Percentiles rank a stretch among this genome's conserved stretches.
Conservation (phyloP, 345 rosid species). For the Theobroma cacao region DNA sequence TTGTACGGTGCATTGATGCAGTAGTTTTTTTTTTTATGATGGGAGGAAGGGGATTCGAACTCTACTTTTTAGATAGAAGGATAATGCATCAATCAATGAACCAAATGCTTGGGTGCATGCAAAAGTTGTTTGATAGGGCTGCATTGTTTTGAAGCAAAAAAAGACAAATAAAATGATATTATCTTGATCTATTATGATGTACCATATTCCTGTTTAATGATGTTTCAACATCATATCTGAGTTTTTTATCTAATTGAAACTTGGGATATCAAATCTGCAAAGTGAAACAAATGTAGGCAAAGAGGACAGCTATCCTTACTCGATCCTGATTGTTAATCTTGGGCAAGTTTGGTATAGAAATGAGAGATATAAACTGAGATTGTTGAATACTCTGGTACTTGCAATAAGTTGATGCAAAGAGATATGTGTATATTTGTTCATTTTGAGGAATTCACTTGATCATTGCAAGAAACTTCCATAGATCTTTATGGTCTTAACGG, state of each 20-base stretch:
- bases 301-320: not conserved
- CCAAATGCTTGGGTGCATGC: too few relatives aligned
- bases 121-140: too few relatives aligned
- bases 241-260: not conserved
- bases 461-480: not conserved
- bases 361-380: not conserved
- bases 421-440: not conserved
- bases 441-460: constrained; percentile 11
- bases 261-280: not conserved
- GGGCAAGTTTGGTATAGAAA: not conserved
- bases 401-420: not conserved
- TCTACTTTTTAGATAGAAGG: too few relatives aligned
- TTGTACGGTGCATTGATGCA: too few relatives aligned
- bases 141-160: too few relatives aligned
- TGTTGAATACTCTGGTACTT: not conserved
- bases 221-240: not conserved
- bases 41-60: too few relatives aligned
- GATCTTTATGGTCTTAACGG: constrained; percentile 17
- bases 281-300: not conserved
- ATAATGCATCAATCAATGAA: too few relatives aligned
- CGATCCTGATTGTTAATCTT: too few relatives aligned
- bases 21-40: too few relatives aligned
- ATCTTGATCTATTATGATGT: not conserved
- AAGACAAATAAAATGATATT: not conserved
- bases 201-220: not conserved